Evolutionary conservation across 306 rosid species (phyloP).

Genomic region (Glycyrrhiza uralensis): DNA sequence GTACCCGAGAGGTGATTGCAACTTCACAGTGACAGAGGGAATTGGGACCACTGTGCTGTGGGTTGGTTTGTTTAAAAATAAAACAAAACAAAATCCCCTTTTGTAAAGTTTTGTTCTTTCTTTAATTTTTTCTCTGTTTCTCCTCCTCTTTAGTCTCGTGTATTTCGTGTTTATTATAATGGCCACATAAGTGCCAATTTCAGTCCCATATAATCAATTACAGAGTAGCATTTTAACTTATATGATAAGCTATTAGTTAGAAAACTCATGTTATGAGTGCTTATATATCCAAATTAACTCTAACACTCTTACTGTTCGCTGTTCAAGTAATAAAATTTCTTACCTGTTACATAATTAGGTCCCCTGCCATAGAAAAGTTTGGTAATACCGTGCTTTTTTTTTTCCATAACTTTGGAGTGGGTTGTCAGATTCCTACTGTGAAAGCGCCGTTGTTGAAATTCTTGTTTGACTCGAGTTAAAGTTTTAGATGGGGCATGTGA

Average conservation of each 20-base stretch:
- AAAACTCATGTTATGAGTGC: too few species aligned
- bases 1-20: conserved; percentile 39
- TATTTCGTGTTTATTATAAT: conserved; percentile 18
- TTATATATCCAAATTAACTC: too few species aligned
- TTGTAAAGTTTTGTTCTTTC: conserved; percentile 26
- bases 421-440: conserved; percentile 27
- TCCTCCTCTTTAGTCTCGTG: neutral
- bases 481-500: conserved; percentile 18
- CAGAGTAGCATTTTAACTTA: too few species aligned
- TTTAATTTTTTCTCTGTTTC: neutral
- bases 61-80: conserved; percentile 1
- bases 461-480: conserved; percentile 33
- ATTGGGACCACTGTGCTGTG: conserved; percentile 40
- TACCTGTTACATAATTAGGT: conserved; percentile 35
- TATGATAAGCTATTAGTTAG: too few species aligned
- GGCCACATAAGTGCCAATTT: neutral
- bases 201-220: neutral
- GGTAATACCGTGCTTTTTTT: conserved; percentile 13
- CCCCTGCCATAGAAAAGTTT: conserved; percentile 24
- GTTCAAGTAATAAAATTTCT: conserved; percentile 23
- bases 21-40: conserved; percentile 36
- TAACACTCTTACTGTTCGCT: too few species aligned
- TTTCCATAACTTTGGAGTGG: conserved; percentile 28
- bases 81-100: neutral
- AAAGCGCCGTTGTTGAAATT: conserved; percentile 40